Evolutionary conservation across 2,329 filamentous ascomycete genomes (phyloP).

Genomic region (Alternaria arborescens): DNA sequence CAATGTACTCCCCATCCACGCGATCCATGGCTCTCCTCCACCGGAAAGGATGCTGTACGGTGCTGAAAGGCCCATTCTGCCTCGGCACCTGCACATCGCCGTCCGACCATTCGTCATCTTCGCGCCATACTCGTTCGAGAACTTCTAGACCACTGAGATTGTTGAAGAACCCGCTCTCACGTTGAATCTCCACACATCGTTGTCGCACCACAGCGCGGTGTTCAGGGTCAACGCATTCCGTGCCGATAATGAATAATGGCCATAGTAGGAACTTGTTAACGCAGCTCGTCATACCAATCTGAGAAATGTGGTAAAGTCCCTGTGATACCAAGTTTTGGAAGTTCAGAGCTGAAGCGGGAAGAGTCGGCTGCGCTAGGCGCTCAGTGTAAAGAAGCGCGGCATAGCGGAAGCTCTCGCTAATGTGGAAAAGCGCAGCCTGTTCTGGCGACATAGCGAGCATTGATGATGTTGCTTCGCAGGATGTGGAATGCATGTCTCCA

Average conservation of each 20-base stretch:
- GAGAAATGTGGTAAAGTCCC: constrained; percentile 83
- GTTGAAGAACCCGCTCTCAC: constrained; percentile 90
- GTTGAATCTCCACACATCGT: constrained; percentile 85
- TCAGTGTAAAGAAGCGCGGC: constrained; percentile 89
- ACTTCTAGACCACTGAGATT: constrained; percentile 87
- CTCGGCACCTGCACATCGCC: constrained; percentile 32
- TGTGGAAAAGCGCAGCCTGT: constrained; percentile 78
- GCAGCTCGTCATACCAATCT: constrained; percentile 74
- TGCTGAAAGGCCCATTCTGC: constrained; percentile 34
- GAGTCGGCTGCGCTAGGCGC: constrained; percentile 78
- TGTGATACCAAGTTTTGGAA: constrained; percentile 86
- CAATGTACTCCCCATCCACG: constrained; percentile 61
- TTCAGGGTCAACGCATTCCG: constrained; percentile 83
- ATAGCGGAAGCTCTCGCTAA: constrained; percentile 90
- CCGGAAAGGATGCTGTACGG: constrained; percentile 51
- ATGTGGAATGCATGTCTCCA: constrained; percentile 36
- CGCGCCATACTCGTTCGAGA: constrained; percentile 82
- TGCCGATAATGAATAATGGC: constrained; percentile 90
- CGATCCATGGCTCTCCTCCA: constrained; percentile 62
- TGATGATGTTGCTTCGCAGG: constrained; percentile 36
- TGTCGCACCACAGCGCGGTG: constrained; percentile 81
- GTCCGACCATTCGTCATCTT: constrained; percentile 54
- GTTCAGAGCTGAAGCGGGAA: constrained; percentile 76
- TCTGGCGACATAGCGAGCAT: constrained; percentile 53
- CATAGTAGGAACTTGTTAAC: constrained; percentile 91